These are phyloP conservation scores for Paraleonurus japonicus DNA, from an alignment of 257 asterid species.

Conservation along the genomic window DNA sequence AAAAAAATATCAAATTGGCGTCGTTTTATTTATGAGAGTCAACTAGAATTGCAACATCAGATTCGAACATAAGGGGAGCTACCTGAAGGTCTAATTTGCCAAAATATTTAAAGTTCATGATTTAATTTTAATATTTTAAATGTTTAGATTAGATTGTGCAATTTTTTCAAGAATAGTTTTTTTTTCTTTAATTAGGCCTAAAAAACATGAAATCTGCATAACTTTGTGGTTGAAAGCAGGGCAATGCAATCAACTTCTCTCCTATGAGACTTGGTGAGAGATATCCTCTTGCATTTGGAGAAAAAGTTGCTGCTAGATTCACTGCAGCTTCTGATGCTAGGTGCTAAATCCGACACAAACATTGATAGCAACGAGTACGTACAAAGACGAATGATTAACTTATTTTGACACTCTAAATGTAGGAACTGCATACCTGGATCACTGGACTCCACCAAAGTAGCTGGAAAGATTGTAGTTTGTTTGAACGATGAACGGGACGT, in stretches of 20 bases:
- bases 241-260: constrained; percentile 63
- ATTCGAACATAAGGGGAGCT: too few relatives aligned
- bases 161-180: too few relatives aligned
- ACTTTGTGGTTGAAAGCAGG: constrained; percentile 34
- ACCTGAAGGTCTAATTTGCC: too few relatives aligned
- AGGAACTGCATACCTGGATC: constrained; percentile 79
- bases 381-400: background rate
- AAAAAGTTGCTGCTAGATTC: constrained; percentile 41
- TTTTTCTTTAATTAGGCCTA: too few relatives aligned
- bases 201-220: background rate
- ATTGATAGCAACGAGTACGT: background rate
- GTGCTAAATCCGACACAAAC: constrained; percentile 21
- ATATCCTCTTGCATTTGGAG: constrained; percentile 61
- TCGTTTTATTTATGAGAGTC: too few relatives aligned
- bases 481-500: constrained; percentile 41
- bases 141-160: too few relatives aligned
- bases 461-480: constrained; percentile 66
- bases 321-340: constrained; percentile 56
- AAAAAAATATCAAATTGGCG: too few relatives aligned
- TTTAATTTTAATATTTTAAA: too few relatives aligned
- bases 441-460: constrained; percentile 46
- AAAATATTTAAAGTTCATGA: too few relatives aligned
- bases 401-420: background rate
- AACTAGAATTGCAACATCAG: too few relatives aligned
- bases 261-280: constrained; percentile 28